Base-by-base conservation (phyloP, 352 stramenopile species). In the Phytophthora sojae region DNA sequence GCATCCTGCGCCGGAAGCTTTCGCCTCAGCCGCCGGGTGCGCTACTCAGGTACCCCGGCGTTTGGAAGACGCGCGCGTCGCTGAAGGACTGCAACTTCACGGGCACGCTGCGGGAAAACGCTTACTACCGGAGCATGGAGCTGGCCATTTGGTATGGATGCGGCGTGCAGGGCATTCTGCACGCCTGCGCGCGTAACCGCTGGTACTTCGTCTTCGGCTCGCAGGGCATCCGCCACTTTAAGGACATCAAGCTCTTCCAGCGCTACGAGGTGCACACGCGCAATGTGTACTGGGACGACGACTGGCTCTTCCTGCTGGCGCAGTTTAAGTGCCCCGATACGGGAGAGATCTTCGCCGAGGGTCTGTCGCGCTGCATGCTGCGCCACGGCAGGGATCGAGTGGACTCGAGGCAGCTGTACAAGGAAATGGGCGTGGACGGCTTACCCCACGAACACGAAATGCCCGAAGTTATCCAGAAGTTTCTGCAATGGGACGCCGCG, bases 201-300 rank as follows among this genome's bases (percentile, higher is more conserved):
- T 92, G 83, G 80, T 88, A 85, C 71, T 91, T 93, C 52, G 79
- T 93, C 17, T 85, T 92, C 47, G 86, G 80, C 0, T 93, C 86
- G 44, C 86, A 93, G 58, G 82, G 74, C 19, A 81, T 93, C 44
- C 86, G 83, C 25, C 79, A 89, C 59, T 86, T 82, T 69, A 78
- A 86, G 50, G 73, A 81, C 61, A 90, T 93, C 57, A 60, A 64
- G 30, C 73, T 81, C 23, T 77, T 85, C 25, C 80, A 88, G 63
- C 73, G 72, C 26, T 91, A 81, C 56, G 86, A 93, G 59, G 71
- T 93, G 29, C 82, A 92, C 74, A 88, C 82, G 32, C 82, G 82
- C 55, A 91, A 86, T 49, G 76, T 91, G 42, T 88, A 90, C 61
- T 92, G 83, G 83, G 82, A 91, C 63, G 82, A 90, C 73, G 72